phyloP scores from a whole-genome alignment of 352 stramenopile genomes.

The Phytophthora crassamura region DNA sequence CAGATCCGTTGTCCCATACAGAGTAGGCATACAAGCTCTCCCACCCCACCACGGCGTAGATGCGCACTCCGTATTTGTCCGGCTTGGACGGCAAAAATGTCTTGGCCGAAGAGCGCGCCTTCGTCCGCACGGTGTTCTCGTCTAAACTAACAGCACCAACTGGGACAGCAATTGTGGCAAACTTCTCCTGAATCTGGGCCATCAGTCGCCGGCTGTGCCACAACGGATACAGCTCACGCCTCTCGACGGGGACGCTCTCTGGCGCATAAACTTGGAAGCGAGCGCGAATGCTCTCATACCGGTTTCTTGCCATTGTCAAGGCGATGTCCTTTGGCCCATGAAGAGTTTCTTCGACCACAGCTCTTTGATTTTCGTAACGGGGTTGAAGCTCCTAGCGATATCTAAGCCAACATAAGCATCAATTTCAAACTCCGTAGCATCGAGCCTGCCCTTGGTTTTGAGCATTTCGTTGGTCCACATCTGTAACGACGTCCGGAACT shows the following conservation, averaged over 20 bases:
- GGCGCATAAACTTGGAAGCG: conserved; percentile 3
- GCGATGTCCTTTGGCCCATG: not conserved
- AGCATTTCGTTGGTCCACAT: conserved; percentile 1
- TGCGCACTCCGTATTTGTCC: conserved; percentile 4
- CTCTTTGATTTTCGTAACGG: conserved; percentile 8
- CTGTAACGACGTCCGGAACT: not conserved
- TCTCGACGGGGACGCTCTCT: not conserved
- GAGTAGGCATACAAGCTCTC: conserved; percentile 8
- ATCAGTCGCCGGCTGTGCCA: conserved; percentile 7
- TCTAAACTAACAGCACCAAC: too few species aligned
- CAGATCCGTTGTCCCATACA: too few species aligned
- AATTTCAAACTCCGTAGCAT: conserved; percentile 4
- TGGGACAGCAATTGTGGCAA: too few species aligned
- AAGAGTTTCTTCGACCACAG: conserved; percentile 9
- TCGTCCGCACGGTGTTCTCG: too few species aligned
- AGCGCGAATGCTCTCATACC: conserved; percentile 10
- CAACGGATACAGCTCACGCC: not conserved
- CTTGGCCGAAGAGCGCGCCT: not conserved
- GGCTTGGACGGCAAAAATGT: conserved; percentile 5
- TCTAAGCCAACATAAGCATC: conserved; percentile 11
- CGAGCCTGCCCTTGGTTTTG: not conserved
- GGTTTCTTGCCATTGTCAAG: conserved; percentile 5
- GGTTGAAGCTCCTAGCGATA: not conserved
- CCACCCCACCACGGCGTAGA: conserved; percentile 2
- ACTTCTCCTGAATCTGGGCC: too few species aligned